Evolutionary conservation across 148 eudicot genomes (phyloP).

Genomic region (Rhododendron molle): DNA sequence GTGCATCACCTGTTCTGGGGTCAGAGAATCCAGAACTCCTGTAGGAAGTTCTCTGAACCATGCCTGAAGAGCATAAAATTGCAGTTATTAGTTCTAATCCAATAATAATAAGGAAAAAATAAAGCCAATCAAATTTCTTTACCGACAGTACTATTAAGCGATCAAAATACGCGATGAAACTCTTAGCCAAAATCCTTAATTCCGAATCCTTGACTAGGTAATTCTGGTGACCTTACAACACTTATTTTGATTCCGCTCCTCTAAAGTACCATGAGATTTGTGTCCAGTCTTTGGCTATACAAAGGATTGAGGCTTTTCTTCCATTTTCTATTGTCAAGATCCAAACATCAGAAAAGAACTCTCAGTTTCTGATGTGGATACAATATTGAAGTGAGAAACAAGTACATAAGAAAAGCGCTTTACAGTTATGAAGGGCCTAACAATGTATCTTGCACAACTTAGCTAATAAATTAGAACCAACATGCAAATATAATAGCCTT

Average conservation of each 20-base stretch:
- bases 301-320: background rate
- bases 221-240: background rate
- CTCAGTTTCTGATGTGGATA: background rate
- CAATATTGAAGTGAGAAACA: background rate
- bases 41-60: constrained; percentile 93
- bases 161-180: background rate
- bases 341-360: background rate
- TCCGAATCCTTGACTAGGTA: background rate
- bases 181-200: background rate
- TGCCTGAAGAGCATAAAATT: constrained; percentile 42
- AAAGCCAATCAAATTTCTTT: background rate
- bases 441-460: background rate
- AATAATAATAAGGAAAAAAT: background rate
- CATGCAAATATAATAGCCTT: background rate
- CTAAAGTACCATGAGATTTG: background rate
- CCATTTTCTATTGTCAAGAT: background rate
- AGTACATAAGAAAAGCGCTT: background rate
- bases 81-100: background rate
- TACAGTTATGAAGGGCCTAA: background rate
- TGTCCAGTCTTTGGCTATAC: background rate
- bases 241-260: background rate
- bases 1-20: constrained; percentile 84
- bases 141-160: background rate
- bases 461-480: background rate
- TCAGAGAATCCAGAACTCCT: constrained; percentile 78